A percentile compares a stretch with the other conserved stretches of the same genome.
These are phyloP conservation scores for Colletotrichum australisinense DNA, from an alignment of 2,329 filamentous ascomycete genomes.

Conservation along the genomic window DNA sequence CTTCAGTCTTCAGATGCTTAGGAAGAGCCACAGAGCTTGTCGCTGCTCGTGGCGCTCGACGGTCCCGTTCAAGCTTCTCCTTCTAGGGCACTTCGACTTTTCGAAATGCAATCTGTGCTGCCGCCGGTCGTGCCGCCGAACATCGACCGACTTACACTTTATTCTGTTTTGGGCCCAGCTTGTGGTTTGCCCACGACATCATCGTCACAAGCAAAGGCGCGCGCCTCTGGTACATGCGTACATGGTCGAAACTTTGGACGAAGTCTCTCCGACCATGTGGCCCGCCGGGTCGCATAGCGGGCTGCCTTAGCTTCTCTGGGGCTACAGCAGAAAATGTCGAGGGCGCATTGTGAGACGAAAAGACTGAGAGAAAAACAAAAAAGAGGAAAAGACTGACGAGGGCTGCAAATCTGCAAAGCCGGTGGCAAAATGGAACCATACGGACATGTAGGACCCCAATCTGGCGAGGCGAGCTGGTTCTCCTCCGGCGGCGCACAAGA, in stretches of 20 bases:
- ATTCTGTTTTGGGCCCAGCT: slow-evolving; percentile 1
- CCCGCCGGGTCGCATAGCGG: slow-evolving; percentile 29
- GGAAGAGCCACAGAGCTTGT: neutral
- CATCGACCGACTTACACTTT: slow-evolving; percentile 24
- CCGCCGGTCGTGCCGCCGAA: slow-evolving; percentile 23
- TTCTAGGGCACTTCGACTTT: neutral
- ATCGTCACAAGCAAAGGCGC: slow-evolving; percentile 36
- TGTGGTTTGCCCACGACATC: slow-evolving; percentile 26
- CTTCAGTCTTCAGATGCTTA: neutral
- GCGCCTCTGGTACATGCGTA: slow-evolving; percentile 32
- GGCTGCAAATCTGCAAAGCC: slow-evolving; percentile 47
- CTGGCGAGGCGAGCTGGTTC: slow-evolving; percentile 34
- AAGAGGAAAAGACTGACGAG: slow-evolving; percentile 24
- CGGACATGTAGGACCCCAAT: slow-evolving; percentile 49
- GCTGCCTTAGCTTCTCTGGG: slow-evolving; percentile 34
- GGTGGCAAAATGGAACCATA: slow-evolving; percentile 58
- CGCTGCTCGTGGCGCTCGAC: neutral
- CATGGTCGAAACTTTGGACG: slow-evolving; percentile 31
- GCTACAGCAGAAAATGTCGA: slow-evolving; percentile 21
- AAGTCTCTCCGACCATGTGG: slow-evolving; percentile 31
- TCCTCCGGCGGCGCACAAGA: slow-evolving; percentile 4
- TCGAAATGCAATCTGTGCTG: slow-evolving; percentile 10
- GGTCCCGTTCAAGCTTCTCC: neutral
- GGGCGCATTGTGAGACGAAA: slow-evolving; percentile 34
- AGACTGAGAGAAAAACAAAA: neutral